Base-by-base conservation (phyloP, 169 alveolate species). In the Fabrea salina region DNA sequence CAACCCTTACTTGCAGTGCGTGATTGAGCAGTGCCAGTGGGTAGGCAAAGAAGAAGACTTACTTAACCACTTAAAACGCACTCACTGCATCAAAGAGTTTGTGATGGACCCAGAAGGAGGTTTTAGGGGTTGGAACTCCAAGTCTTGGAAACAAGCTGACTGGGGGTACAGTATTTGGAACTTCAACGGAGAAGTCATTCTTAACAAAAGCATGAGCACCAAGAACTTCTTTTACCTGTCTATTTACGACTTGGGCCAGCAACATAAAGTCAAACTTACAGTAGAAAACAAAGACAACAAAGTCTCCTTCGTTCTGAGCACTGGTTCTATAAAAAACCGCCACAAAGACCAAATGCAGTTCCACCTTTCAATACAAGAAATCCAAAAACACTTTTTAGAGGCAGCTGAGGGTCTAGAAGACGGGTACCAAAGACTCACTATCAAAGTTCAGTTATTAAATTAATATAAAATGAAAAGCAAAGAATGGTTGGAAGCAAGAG, bases 131-230 rank as follows among this genome's bases (percentile, higher is more conserved):
- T 61, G 75, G 64, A 61, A 61, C 64, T 61, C 75, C n/a, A 61
- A 37, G 37, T 16, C 75, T 30, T 61, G 75, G 25, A 61, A 3
- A 4, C 3, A 0, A 0, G 75, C 75, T 30, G 75, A 61, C 75
- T 61, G 75, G 75, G 75, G 75, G 30, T 61, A 32, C 27, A 61
- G 75, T 33, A 61, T 61, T 32, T 61, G 75, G 75, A 61, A 61
- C 37, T 37, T 61, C n/a, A 33, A 61, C n/a, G 75, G 75, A 16
- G 54, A 61, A 35, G 27, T 30, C 13, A 35, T 61, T 11, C 27
- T 61, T n/a, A 61, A 61, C 37, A 19, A 61, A 4, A 30, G 54
- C 54, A 22, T 16, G 13, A 61, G 75, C 53, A 61, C 2, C 27
- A 37, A 33, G 54, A 27, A 61, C 2, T 37, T 61, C n/a, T 61